Conservation (phyloP, 2,329 filamentous ascomycete genomes). For the Fusarium clavum region DNA sequence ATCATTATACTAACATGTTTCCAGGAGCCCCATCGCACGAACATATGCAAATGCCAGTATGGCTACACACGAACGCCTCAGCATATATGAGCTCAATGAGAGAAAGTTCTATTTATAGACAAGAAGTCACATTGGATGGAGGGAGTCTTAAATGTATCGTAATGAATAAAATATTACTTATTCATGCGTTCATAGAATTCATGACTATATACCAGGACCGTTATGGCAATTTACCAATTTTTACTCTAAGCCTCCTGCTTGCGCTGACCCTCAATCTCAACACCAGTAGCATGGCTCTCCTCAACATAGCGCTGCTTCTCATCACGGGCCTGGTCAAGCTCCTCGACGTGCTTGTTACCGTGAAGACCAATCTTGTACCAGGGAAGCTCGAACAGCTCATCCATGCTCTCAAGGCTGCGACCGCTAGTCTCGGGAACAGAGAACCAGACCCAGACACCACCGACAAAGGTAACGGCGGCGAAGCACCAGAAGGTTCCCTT, state of each 20-base stretch:
- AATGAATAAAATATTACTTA: slow-evolving; percentile 1
- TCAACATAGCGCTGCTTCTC: slow-evolving; percentile 58
- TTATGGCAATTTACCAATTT: background rate
- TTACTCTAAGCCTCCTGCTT: slow-evolving; percentile 33
- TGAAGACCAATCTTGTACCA: slow-evolving; percentile 79
- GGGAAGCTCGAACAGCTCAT: slow-evolving; percentile 75
- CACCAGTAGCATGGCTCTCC: slow-evolving; percentile 46
- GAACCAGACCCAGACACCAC: slow-evolving; percentile 77
- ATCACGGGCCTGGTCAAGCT: slow-evolving; percentile 55
- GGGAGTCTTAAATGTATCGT: background rate
- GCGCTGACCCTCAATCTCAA: slow-evolving; percentile 54
- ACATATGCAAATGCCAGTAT: background rate
- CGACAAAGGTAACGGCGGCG: slow-evolving; percentile 73
- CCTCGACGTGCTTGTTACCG: slow-evolving; percentile 64
- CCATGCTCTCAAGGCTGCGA: slow-evolving; percentile 75
- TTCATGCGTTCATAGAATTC: slow-evolving; percentile 14
- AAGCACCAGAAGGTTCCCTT: slow-evolving; percentile 85
- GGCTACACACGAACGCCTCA: fast-evolving
- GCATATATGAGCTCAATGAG: too few relatives aligned
- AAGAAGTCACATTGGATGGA: background rate
- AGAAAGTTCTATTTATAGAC: background rate
- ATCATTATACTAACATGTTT: background rate
- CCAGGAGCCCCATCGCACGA: too few relatives aligned
- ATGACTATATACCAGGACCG: slow-evolving; percentile 19
- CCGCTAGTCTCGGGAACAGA: slow-evolving; percentile 79